Conservation (phyloP, 768 basidiomycete genomes). For the Dictyophora rubrovolvata region DNA sequence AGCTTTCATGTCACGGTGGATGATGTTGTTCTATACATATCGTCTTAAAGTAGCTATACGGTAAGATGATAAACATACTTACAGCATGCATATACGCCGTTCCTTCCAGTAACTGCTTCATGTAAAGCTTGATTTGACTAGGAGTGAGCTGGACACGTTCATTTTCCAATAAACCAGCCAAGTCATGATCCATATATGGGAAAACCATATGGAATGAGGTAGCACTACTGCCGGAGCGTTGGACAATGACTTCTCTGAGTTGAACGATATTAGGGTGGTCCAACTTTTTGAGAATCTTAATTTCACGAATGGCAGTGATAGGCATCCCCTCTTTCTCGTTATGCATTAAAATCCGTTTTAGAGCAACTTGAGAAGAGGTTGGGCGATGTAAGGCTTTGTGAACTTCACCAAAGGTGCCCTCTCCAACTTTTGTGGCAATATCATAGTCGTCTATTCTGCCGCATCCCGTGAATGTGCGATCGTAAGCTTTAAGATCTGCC, state of each 20-base stretch:
- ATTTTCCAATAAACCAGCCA: conserved; percentile 90
- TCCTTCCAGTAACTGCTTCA: conserved; percentile 93
- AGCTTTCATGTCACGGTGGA: conserved; percentile 98
- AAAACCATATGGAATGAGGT: conserved; percentile 96
- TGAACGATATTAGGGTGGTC: conserved; percentile 80
- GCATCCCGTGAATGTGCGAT: conserved; percentile 57
- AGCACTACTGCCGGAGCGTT: conserved; percentile 40
- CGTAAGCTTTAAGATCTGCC: conserved; percentile 60
- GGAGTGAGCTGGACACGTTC: conserved; percentile 73
- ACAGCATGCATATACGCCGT: conserved; percentile 94
- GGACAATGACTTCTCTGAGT: conserved; percentile 86
- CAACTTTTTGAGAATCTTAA: conserved; percentile 88
- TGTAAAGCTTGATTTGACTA: conserved; percentile 89
- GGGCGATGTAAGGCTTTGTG: conserved; percentile 71
- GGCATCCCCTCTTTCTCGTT: conserved; percentile 97
- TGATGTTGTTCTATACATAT: conserved; percentile 70
- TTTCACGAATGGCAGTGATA: conserved; percentile 92
- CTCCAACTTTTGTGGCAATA: conserved; percentile 79
- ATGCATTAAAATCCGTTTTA: conserved; percentile 94
- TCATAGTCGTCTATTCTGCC: conserved; percentile 69
- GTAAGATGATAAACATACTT: conserved; percentile 21
- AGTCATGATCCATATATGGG: conserved; percentile 99
- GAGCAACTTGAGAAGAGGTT: conserved; percentile 59
- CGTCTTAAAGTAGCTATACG: conserved; percentile 1
- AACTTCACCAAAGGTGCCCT: conserved; percentile 96